Evolutionary conservation across 768 basidiomycete genomes (phyloP).

Genomic region (Mycena epipterygia): DNA sequence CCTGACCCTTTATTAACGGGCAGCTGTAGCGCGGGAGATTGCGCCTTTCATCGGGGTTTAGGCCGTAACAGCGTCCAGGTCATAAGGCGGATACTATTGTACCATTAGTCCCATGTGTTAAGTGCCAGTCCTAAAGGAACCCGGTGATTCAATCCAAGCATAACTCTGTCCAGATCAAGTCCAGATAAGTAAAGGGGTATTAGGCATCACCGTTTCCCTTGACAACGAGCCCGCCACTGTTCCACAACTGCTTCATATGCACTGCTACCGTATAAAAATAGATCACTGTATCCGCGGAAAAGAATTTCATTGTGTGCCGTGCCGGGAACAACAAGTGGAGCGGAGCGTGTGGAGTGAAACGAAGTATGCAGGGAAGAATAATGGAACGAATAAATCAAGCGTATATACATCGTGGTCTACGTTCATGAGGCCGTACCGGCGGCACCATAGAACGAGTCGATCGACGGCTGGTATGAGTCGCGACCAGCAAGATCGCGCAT

Average conservation of each 20-base stretch:
- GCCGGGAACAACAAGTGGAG: neutral
- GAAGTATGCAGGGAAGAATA: neutral
- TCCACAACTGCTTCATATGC: no score
- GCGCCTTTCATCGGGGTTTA: constrained; percentile 17
- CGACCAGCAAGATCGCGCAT: constrained; percentile 27
- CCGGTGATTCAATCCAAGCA: no score
- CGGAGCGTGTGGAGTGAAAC: constrained; percentile 2
- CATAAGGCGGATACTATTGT: neutral
- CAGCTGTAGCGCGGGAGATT: constrained; percentile 12
- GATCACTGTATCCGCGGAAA: neutral
- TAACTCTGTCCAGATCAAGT: no score
- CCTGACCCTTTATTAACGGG: neutral
- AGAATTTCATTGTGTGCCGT: neutral
- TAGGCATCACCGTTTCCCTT: neutral
- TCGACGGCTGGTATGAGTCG: constrained; percentile 38
- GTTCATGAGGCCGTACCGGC: constrained; percentile 32
- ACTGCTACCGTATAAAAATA: no score
- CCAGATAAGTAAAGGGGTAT: neutral
- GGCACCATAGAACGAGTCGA: constrained; percentile 43
- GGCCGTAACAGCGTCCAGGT: neutral
- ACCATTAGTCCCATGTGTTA: no score
- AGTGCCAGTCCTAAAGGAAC: no score
- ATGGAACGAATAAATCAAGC: constrained; percentile 26
- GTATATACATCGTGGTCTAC: neutral
- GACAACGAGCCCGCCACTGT: neutral